phyloP scores from a whole-genome alignment of 768 basidiomycete species.

The Tephrocybe rancida region DNA sequence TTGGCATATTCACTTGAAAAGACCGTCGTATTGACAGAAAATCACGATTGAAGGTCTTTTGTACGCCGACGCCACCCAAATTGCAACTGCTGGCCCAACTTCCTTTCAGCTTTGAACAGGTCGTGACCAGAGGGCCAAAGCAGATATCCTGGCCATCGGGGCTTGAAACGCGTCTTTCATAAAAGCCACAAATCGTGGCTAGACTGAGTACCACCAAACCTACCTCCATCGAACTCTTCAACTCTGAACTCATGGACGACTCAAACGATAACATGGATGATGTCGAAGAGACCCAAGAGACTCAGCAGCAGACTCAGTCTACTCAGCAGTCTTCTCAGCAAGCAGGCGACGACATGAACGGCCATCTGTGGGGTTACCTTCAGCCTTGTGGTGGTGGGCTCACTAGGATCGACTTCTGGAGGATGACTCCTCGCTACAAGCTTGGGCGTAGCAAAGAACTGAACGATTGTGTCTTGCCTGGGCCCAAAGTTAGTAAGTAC shows the following conservation, averaged over 20 bases:
- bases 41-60: constrained; percentile 2
- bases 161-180: constrained; percentile 33
- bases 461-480: constrained; percentile 61
- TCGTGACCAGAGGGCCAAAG: constrained; percentile 17
- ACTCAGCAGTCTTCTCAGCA: constrained; percentile 46
- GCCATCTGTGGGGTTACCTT: constrained; percentile 71
- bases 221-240: neutral
- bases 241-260: constrained; percentile 14
- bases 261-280: constrained; percentile 17
- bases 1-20: neutral
- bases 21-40: neutral
- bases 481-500: constrained; percentile 74
- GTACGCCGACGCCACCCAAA: constrained; percentile 3
- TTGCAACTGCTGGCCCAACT: neutral
- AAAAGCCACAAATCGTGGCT: constrained; percentile 20
- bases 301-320: constrained; percentile 44
- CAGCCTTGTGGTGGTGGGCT: constrained; percentile 60
- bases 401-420: constrained; percentile 64
- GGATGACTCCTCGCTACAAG: constrained; percentile 44
- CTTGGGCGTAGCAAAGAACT: constrained; percentile 56
- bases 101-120: constrained; percentile 16
- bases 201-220: neutral
- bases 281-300: constrained; percentile 31
- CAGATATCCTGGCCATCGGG: constrained; percentile 20
- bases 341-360: constrained; percentile 32